Base-by-base conservation (phyloP, 2,329 filamentous ascomycete species). In the Myrmaecium sp. region DNA sequence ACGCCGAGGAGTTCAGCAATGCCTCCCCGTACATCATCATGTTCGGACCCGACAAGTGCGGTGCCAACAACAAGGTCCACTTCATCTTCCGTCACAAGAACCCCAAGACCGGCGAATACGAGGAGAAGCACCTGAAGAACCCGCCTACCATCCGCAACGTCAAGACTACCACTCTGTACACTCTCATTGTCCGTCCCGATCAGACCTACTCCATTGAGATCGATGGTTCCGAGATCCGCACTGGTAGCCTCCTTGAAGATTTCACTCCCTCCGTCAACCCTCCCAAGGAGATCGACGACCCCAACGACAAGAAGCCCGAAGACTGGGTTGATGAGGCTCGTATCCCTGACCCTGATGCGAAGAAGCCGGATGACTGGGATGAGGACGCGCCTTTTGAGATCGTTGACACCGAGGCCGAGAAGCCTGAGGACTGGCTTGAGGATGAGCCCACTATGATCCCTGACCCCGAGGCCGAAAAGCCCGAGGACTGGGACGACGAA, bases 61-160 rank as follows among this genome's bases (percentile, higher is more conserved):
- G 89, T 57, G 71, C 82, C 54, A 95, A 82, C 58, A 98, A 98
- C 76, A 95, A 95, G 77, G 70, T 75, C 34, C 70, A 75, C 58
- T 93, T 98, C 64, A 98, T 98, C 58, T 92, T 98, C 74, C 89
- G 91, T 62, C 89, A 98, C 78, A 98, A 95, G 80, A 98, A 95
- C 73, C 89, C 89, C 52, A 94, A 93, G 79, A 94, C 83, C 24
- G 86, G 86, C 64, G 82, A 94, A 60, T 98, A 98, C 49, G 86
- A 98, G 70, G 89, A 98, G 79, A 98, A 98, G 76, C 89, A 98
- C 62, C 69, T 98, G 37, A 73, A 69, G 52, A 69, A 68, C 44
- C 76, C 86, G 38, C 84, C 89, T 34, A 67, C 75, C 32, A 84
- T 84, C 51, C 78, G 75, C 53, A 89, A 92, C 47, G 67, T 74